Evolutionary conservation across 805 yeast species (phyloP).

Genomic region (Hanseniaspora lindneri): DNA sequence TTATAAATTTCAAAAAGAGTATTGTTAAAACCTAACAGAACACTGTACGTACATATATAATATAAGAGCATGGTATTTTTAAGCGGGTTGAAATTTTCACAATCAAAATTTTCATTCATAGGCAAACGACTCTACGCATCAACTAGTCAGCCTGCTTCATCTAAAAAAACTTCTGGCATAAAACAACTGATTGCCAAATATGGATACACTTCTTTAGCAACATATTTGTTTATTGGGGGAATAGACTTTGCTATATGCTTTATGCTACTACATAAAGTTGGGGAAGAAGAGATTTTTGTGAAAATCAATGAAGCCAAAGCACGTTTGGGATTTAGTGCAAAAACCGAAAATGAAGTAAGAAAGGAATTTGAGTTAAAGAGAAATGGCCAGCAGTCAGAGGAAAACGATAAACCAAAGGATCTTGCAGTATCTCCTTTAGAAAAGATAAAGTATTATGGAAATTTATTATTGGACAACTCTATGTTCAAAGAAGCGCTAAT

Average conservation of each 20-base stretch:
- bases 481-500: slow-evolving; percentile 74
- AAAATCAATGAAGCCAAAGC: slow-evolving; percentile 51
- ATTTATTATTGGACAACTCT: slow-evolving; percentile 20
- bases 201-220: slow-evolving; percentile 84
- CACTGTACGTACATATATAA: no score
- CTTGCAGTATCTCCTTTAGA: not conserved
- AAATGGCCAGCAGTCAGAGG: slow-evolving; percentile 22
- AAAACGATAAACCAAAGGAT: slow-evolving; percentile 18
- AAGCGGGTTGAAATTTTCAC: not conserved
- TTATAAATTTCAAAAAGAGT: no score
- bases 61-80: no score
- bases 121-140: not conserved
- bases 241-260: slow-evolving; percentile 80
- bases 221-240: slow-evolving; percentile 59
- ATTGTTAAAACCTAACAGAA: no score
- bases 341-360: slow-evolving; percentile 34
- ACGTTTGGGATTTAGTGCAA: slow-evolving; percentile 47
- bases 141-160: not conserved
- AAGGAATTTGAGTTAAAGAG: slow-evolving; percentile 29
- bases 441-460: not conserved
- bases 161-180: slow-evolving; percentile 18
- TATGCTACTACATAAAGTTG: slow-evolving; percentile 69
- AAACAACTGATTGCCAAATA: slow-evolving; percentile 69
- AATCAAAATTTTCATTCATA: not conserved
- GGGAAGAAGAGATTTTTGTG: slow-evolving; percentile 66